Evolutionary conservation across 805 yeast species (phyloP), one percentile per base, ranked within the genome.

Genomic region (Wickerhamomyces bovis): DNA sequence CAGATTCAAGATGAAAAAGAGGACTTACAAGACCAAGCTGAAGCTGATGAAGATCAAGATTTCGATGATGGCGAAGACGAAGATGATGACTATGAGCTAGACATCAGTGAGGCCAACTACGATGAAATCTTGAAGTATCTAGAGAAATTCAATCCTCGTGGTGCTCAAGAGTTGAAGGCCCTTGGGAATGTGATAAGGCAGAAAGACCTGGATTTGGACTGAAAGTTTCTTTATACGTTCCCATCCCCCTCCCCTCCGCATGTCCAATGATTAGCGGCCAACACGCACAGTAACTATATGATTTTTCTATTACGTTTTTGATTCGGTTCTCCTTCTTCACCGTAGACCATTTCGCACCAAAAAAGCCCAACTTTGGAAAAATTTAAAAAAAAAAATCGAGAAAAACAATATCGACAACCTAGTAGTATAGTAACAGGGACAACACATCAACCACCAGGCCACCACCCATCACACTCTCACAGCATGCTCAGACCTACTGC

Each of bases 71-170:
- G 62, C 23, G 57, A 58, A 3, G 67, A 62, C 9, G 60, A 53
- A 1, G 68, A 65, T 15, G 65, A 66, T 23, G 62, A 54, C 6
- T 65, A 66, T 41, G 65, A 59, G 4, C 47, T 58, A 26, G 59
- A 64, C 30, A 48, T 54, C 3, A 54, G 47, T 13, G 61, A 56
- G 15, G 56, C 60, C 1, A 48, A 45, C 23, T 59, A 51, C 20
- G 56, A 54, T 2, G 62, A 60, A 40, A 53, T 59, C 5, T 11
- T 59, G 38, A 22, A 42, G 9, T 52, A 54, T 31, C 20, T 60
- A 22, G 48, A 53, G 39, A 55, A 52, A 35, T 49, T 48, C 39
- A 58, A 60, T 43, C 56, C 61, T 10, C 43, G 46, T 22, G 63
- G 60, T 18, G 61, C 62, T 1, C 35, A 44, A 18, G 60, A 58